Base-by-base conservation (phyloP, 2,329 filamentous ascomycete species). In the Claviceps sp. region DNA sequence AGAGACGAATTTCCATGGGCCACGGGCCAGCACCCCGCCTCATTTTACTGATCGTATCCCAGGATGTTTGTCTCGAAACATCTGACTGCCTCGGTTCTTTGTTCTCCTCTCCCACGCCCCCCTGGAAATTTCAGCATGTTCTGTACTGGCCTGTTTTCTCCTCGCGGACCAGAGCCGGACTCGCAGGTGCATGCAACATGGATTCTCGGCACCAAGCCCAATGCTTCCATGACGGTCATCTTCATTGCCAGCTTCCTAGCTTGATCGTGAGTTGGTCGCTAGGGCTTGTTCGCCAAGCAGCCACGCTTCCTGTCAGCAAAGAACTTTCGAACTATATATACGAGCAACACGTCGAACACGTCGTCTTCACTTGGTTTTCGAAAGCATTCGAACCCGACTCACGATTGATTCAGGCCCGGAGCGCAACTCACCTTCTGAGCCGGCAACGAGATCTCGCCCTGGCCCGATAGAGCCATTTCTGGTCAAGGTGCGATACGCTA, bases 151-250 rank as follows among this genome's bases (percentile, higher is more conserved):
- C 22, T 22, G 47, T 20, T n/a, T 18, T n/a, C 24, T 43, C n/a
- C n/a, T 50, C 7, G 22, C 40, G 22, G 38, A 20, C 3, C 16
- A 44, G 7, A 26, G 24, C 42, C 22, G 47, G 42, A 18, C 18
- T 46, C 9, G n/a, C 14, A 44, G 26, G 8, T n/a, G 20, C 52
- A 50, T 44, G 48, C 52, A 48, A 37, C 26, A 50, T 40, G 44
- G 30, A 43, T 34, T 43, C 5, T 37, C 37, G 26, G 47, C 34
- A 37, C 13, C 37, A 30, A 42, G 37, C 47, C 43, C 37, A 26
- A 11, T 47, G n/a, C 43, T 18, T 40, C 42, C 34, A 30, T 38
- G 30, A 47, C 37, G n/a, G 11, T 50, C 14, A 40, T 40, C 18
- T 41, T 34, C 20, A 11, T 41, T 43, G 18, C 13, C 14, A 8